Evolutionary conservation across 2,329 filamentous ascomycete genomes (phyloP).

Genomic region (Botrytis cinerea): DNA sequence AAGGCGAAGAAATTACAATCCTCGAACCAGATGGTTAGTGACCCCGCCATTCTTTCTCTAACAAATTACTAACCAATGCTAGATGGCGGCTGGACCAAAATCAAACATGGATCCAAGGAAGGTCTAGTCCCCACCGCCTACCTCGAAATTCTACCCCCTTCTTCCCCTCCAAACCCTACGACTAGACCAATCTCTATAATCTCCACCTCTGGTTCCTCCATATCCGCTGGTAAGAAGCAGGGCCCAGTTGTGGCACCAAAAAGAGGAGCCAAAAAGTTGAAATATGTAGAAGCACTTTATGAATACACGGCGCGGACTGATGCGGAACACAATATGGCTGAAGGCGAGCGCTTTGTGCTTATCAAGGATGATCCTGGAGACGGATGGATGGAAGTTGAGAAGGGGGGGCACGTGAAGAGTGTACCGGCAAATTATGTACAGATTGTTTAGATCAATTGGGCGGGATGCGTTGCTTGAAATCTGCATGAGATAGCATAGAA

Average conservation of each 20-base stretch:
- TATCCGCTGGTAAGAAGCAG: constrained; percentile 47
- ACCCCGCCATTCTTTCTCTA: constrained; percentile 16
- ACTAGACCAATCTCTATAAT: constrained; percentile 70
- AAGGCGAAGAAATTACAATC: constrained; percentile 75
- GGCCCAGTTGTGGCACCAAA: constrained; percentile 76
- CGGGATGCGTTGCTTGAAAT: not conserved
- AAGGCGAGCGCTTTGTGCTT: constrained; percentile 89
- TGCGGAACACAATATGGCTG: constrained; percentile 83
- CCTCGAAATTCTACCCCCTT: constrained; percentile 63
- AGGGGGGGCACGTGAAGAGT: constrained; percentile 80
- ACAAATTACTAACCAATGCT: constrained; percentile 39
- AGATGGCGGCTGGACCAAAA: constrained; percentile 94
- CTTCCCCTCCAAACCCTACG: constrained; percentile 43
- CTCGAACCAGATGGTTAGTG: constrained; percentile 83
- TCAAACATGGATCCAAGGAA: constrained; percentile 72
- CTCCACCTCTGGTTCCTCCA: constrained; percentile 74
- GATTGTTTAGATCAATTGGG: constrained; percentile 40
- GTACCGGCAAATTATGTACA: constrained; percentile 94
- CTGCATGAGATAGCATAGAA: not conserved
- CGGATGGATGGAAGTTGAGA: constrained; percentile 96
- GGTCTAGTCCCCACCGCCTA: constrained; percentile 89
- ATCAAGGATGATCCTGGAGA: constrained; percentile 87
- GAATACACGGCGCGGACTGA: constrained; percentile 86
- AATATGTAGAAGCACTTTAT: constrained; percentile 91
- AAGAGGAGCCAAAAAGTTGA: constrained; percentile 88